A percentile compares a stretch with the other conserved stretches of the same genome.
Conservation (phyloP, 495 filamentous ascomycete genomes). For the Trichoderma erinaceum region DNA sequence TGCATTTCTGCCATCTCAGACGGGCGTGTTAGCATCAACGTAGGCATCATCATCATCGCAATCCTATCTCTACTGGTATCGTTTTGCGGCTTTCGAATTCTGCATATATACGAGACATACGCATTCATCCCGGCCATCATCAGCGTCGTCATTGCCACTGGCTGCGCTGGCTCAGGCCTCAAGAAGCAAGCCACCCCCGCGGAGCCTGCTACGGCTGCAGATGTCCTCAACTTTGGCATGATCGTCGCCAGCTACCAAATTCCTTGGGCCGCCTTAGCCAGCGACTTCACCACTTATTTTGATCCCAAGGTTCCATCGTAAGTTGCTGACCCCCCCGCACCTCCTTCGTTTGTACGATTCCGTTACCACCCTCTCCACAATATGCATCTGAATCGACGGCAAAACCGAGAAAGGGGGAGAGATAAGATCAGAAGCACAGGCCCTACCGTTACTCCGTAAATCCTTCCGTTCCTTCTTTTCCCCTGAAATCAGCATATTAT, state of each 20-base stretch:
- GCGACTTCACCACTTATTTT: constrained; percentile 46
- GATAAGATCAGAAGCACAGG: background rate
- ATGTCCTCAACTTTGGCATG: constrained; percentile 37
- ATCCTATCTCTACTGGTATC: constrained; percentile 50
- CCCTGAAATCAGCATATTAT: constrained; percentile 6
- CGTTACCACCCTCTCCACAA: background rate
- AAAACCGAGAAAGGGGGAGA: too few relatives aligned
- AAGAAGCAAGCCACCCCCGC: constrained; percentile 25
- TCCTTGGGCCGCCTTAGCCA: constrained; percentile 39
- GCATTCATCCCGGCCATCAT: constrained; percentile 54
- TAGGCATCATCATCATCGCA: constrained; percentile 49
- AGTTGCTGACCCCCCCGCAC: constrained; percentile 18
- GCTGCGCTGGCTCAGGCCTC: constrained; percentile 32
- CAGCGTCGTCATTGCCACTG: constrained; percentile 43
- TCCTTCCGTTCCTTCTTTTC: too few relatives aligned
- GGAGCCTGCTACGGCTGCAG: constrained; percentile 24
- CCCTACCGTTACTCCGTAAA: background rate
- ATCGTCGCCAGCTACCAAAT: constrained; percentile 43
- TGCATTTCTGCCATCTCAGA: constrained; percentile 47
- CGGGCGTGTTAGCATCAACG: constrained; percentile 38
- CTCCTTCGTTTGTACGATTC: background rate
- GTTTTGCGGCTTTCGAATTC: constrained; percentile 51
- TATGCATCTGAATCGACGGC: background rate
- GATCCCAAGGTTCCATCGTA: constrained; percentile 40
- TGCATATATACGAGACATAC: constrained; percentile 56